Evolutionary conservation across 768 basidiomycete genomes (phyloP).

Genomic region (Mycena filopes): DNA sequence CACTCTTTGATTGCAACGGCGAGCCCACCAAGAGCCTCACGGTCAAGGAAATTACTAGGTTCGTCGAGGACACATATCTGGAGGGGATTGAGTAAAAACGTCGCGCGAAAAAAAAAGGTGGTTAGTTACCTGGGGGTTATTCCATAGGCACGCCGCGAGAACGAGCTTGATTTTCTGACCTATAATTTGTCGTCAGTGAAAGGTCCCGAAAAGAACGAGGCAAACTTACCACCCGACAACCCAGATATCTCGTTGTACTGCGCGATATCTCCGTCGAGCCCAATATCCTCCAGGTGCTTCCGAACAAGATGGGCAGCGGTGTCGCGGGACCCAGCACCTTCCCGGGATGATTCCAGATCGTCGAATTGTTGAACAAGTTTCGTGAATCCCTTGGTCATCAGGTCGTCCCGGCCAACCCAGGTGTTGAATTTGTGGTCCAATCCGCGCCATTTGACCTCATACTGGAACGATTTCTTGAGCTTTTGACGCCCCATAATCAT

Average conservation of each 20-base stretch:
- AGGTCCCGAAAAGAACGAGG: slow-evolving; percentile 11
- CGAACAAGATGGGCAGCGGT: slow-evolving; percentile 84
- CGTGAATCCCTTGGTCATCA: slow-evolving; percentile 86
- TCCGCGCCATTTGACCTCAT: slow-evolving; percentile 90
- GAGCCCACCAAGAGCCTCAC: slow-evolving; percentile 93
- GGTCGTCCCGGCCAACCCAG: slow-evolving; percentile 90
- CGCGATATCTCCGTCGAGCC: slow-evolving; percentile 96
- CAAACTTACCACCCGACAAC: slow-evolving; percentile 82
- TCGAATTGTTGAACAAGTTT: slow-evolving; percentile 96
- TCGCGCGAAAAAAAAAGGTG: no score
- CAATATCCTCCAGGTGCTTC: slow-evolving; percentile 95
- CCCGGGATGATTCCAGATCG: slow-evolving; percentile 94
- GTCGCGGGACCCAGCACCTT: slow-evolving; percentile 93
- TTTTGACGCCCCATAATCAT: slow-evolving; percentile 95
- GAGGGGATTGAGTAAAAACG: not conserved
- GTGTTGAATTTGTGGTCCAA: slow-evolving; percentile 90
- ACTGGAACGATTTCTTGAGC: slow-evolving; percentile 94
- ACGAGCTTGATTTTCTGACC: slow-evolving; percentile 98
- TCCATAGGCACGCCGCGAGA: slow-evolving; percentile 95
- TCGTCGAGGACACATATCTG: slow-evolving; percentile 86
- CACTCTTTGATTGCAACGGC: slow-evolving; percentile 96
- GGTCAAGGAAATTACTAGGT: slow-evolving; percentile 97
- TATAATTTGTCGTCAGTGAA: slow-evolving; percentile 40
- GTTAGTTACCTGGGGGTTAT: slow-evolving; percentile 83
- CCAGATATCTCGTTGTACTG: slow-evolving; percentile 98